Base-by-base conservation (phyloP, 176 grass and related monocot species). In the Rhipidocladum racemiflorum region DNA sequence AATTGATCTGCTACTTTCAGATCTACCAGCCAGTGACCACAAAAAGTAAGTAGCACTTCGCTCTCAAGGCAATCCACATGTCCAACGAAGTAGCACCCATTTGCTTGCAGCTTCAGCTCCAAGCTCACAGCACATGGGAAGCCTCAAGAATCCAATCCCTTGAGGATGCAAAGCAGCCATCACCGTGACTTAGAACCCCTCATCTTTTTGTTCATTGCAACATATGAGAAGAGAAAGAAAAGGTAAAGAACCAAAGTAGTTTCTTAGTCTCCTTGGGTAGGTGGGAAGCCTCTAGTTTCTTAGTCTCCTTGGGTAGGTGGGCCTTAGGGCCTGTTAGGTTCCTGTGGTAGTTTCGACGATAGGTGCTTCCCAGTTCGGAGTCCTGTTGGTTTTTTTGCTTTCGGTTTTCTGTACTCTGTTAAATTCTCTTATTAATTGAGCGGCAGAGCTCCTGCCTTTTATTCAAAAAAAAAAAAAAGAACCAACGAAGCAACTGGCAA, bases 81-180 rank as follows among this genome's bases (percentile, higher is more conserved):
- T 86, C 83, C 75, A 86, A 75, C 18, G 83, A 90, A 83, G 74
- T 42, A 56, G 23, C 65, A 75, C 49, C 71, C 54, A 78, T 57
- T 77, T 45, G 45, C 29, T 51, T 20, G 65, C 57, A 44, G 49
- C 82, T 90, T 93, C 79, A 88, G 45, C 56, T 76, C 74, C 15
- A 88, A 86, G 86, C 35, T 70, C 79, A 18, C 17, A 36, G 70
- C 70, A 72, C 17, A 82, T 23, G 30, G 30, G 13, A 72, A 55
- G 76, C 57, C 48, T 45, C 65, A 9, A 73, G 12, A 42, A 77
- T 57, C 57, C 76, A 72, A 84, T 89, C 6, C 59, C 27, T 13
- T 62, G 50, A 88, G 86, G 94, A 89, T 97, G 86, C 48, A 56
- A 76, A 30, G 79, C 78, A 85, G 65, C 85, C 70, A 91, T 94